Evolutionary conservation across 805 yeast genomes (phyloP), one percentile per base, ranked within the genome.

Genomic region (Starmerella apicola): DNA sequence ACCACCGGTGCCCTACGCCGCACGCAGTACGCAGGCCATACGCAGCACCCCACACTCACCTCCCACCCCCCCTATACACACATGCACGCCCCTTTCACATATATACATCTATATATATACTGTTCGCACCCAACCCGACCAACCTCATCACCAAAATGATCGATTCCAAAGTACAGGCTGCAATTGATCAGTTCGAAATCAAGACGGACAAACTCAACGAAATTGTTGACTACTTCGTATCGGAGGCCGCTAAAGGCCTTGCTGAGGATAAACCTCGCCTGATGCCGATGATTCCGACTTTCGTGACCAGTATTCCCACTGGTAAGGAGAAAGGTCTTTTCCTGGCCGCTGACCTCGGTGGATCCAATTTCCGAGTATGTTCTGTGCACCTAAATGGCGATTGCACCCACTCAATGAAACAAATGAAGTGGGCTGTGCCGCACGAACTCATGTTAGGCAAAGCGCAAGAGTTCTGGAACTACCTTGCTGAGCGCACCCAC

Each of bases 321-420:
- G 98, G 98, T 32, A 67, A 71, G 35, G 98, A 88, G 58, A 67
- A 66, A 40, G 97, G 97, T 33, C 66, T 81, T 29, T 74, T 70
- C 46, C 64, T 88, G 44, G 97, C 97, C 39, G 94, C 91, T 4
- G 97, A 88, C 57, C 68, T 88, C 38, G 98, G 98, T 46, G 97
- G 97, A 37, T 86, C 97, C 42, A 86, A 91, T 60, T 84, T 88
- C 63, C 71, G 98, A 54, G 95, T 91, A 20, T 85, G 96, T 57
- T 84, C 95, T 2, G 86, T 88, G 23, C 59, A 68, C 27, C 68
- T 88, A 51, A 46, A 59, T 26, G 70, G 70, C 22, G 61, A 65
- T 51, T 83, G 81, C 50, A 77, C 88, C n/a, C 85, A 78, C 59
- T 66, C 70, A 19, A 62, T 86, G 44, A 72, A 74, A 49, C 95